phyloP scores from a whole-genome alignment of 2,329 filamentous ascomycete genomes.

The Tolypocladium tropicale region DNA sequence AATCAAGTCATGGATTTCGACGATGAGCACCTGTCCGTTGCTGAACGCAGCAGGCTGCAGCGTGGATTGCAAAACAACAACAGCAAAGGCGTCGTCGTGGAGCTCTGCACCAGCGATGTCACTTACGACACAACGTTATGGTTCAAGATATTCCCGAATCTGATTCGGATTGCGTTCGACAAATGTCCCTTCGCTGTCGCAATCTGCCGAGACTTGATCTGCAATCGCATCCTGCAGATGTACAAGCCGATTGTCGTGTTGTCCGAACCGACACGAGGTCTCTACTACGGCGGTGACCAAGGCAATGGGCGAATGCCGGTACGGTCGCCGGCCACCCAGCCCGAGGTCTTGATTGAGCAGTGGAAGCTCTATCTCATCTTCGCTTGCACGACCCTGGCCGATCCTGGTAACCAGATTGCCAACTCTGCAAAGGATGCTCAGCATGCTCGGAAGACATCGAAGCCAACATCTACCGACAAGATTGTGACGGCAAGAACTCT shows the following conservation, averaged over 20 bases:
- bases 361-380: slow-evolving; percentile 98
- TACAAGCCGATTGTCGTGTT: slow-evolving; percentile 73
- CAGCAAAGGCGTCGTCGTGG: slow-evolving; percentile 76
- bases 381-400: slow-evolving; percentile 88
- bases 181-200: slow-evolving; percentile 87
- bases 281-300: slow-evolving; percentile 52
- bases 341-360: slow-evolving; percentile 86
- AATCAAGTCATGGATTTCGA: slow-evolving; percentile 85
- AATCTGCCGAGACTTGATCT: slow-evolving; percentile 83
- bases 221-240: slow-evolving; percentile 86
- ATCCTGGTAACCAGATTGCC: slow-evolving; percentile 51
- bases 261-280: slow-evolving; percentile 60
- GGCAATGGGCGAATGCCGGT: slow-evolving; percentile 39
- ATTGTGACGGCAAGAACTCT: slow-evolving; percentile 81
- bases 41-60: slow-evolving; percentile 84
- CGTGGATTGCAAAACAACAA: slow-evolving; percentile 80
- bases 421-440: slow-evolving; percentile 45
- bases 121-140: slow-evolving; percentile 91
- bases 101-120: slow-evolving; percentile 89
- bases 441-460: slow-evolving; percentile 75
- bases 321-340: slow-evolving; percentile 58
- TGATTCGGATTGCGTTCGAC: slow-evolving; percentile 83
- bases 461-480: slow-evolving; percentile 55
- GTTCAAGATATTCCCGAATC: slow-evolving; percentile 96
- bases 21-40: slow-evolving; percentile 81